Evolutionary conservation across 768 basidiomycete species (phyloP).

Genomic region (Solioccasus polychromus): DNA sequence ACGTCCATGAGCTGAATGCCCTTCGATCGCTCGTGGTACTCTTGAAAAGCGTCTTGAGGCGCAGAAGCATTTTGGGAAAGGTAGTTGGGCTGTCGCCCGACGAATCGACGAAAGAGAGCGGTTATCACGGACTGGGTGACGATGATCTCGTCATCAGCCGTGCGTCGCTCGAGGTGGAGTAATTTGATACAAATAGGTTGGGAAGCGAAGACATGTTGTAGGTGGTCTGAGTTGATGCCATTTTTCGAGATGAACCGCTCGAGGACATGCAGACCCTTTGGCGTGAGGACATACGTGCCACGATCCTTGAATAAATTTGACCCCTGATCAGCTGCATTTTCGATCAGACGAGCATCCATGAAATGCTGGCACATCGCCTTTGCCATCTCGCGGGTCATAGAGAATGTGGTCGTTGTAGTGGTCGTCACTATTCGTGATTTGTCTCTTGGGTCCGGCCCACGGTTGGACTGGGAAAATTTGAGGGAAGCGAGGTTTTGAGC

Average conservation of each 20-base stretch:
- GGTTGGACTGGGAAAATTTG: constrained; percentile 99
- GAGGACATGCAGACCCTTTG: constrained; percentile 97
- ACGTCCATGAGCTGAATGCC: constrained; percentile 71
- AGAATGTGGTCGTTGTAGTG: constrained; percentile 98
- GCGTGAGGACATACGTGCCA: constrained; percentile 92
- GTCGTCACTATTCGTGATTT: constrained; percentile 98
- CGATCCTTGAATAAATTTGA: constrained; percentile 96
- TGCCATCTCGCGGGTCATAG: constrained; percentile 99
- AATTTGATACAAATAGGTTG: constrained; percentile 98
- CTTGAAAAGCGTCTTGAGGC: constrained; percentile 58
- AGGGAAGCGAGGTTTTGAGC: constrained; percentile 89
- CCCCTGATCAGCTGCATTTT: constrained; percentile 89
- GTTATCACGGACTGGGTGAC: constrained; percentile 92
- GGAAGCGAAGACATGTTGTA: constrained; percentile 82
- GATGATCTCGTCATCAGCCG: constrained; percentile 95
- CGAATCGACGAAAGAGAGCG: constrained; percentile 93
- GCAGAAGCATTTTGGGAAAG: constrained; percentile 42
- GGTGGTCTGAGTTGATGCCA: constrained; percentile 92
- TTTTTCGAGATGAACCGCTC: constrained; percentile 99
- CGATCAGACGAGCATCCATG: constrained; percentile 97
- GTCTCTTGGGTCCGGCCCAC: constrained; percentile 97
- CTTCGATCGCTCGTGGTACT: constrained; percentile 78
- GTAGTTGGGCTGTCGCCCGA: constrained; percentile 84
- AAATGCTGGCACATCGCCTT: constrained; percentile 99
- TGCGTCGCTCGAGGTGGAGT: constrained; percentile 91